Evolutionary conservation across 768 basidiomycete genomes (phyloP).

Genomic region (Pleurotus ostreatus): DNA sequence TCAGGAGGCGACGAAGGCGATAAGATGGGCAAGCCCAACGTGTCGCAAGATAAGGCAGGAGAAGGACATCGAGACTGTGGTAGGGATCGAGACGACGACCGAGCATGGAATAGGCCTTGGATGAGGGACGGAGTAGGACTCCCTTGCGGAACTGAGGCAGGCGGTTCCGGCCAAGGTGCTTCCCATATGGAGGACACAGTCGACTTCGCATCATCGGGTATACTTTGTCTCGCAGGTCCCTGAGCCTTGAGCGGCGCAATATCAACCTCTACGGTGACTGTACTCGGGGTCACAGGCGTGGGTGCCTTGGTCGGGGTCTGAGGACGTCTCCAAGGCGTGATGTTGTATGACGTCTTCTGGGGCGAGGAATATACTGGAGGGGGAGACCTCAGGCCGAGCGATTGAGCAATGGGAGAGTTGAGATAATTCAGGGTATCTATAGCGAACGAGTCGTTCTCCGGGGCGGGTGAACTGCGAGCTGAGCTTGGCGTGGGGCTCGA

Average conservation of each 20-base stretch:
- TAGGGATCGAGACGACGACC: constrained; percentile 13
- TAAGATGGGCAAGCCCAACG: constrained; percentile 17
- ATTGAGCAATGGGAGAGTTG: constrained; percentile 38
- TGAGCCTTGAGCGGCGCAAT: background rate
- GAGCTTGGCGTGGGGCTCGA: constrained; percentile 19
- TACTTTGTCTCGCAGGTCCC: constrained; percentile 17
- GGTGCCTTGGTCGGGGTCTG: background rate
- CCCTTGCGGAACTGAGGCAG: constrained; percentile 18
- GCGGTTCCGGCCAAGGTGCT: constrained; percentile 35
- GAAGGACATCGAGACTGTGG: constrained; percentile 24
- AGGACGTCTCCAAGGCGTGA: background rate
- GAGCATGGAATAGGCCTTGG: constrained; percentile 15
- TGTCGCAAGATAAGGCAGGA: constrained; percentile 22
- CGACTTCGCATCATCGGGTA: constrained; percentile 28
- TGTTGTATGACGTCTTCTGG: constrained; percentile 3
- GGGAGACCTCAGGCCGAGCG: constrained; percentile 32
- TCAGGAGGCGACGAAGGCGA: constrained; percentile 8
- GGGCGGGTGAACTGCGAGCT: constrained; percentile 8
- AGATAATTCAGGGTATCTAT: constrained; percentile 41
- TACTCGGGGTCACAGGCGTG: background rate
- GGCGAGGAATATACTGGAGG: constrained; percentile 9
- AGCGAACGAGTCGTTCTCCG: constrained; percentile 38
- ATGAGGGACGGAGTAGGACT: constrained; percentile 19
- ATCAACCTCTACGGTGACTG: background rate
- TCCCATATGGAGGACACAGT: constrained; percentile 35